A percentile compares a stretch with the other conserved stretches of the same genome.
These are phyloP conservation scores for Ploettnerulaceae sp. DNA, from an alignment of 2,329 filamentous ascomycete species.

Conservation along the genomic window DNA sequence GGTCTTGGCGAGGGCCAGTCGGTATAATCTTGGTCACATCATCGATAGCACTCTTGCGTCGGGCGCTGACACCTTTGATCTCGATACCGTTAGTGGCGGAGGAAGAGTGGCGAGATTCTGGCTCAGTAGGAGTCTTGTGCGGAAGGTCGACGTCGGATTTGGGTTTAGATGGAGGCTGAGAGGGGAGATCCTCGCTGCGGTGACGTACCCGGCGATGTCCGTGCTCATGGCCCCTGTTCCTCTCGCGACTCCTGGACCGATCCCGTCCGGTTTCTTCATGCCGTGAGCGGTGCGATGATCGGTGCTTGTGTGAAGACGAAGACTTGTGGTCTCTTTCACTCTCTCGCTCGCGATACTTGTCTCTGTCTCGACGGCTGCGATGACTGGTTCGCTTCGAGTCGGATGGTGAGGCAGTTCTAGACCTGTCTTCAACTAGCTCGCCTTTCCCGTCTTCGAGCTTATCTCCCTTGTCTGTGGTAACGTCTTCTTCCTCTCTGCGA, in stretches of 20 bases:
- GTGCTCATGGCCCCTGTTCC: slow-evolving; percentile 42
- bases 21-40: slow-evolving; percentile 25
- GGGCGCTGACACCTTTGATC: slow-evolving; percentile 32
- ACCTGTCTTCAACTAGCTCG: slow-evolving; percentile 48
- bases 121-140: slow-evolving; percentile 18
- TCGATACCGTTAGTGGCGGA: slow-evolving; percentile 27
- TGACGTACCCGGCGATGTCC: slow-evolving; percentile 28
- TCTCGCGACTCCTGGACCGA: slow-evolving; percentile 40
- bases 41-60: slow-evolving; percentile 24
- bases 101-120: slow-evolving; percentile 18
- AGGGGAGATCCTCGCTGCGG: slow-evolving; percentile 19
- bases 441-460: slow-evolving; percentile 27
- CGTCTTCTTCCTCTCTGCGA: slow-evolving; percentile 27
- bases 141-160: slow-evolving; percentile 9
- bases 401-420: slow-evolving; percentile 61
- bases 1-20: slow-evolving; percentile 30
- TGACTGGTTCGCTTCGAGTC: slow-evolving; percentile 52
- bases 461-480: slow-evolving; percentile 20
- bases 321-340: slow-evolving; percentile 41
- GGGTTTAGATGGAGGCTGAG: neutral
- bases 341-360: slow-evolving; percentile 43
- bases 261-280: slow-evolving; percentile 38
- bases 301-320: slow-evolving; percentile 35
- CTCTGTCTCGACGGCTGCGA: slow-evolving; percentile 56
- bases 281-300: slow-evolving; percentile 47